phyloP scores from a whole-genome alignment of 2,329 filamentous ascomycete genomes.

The Onygenales sp. region DNA sequence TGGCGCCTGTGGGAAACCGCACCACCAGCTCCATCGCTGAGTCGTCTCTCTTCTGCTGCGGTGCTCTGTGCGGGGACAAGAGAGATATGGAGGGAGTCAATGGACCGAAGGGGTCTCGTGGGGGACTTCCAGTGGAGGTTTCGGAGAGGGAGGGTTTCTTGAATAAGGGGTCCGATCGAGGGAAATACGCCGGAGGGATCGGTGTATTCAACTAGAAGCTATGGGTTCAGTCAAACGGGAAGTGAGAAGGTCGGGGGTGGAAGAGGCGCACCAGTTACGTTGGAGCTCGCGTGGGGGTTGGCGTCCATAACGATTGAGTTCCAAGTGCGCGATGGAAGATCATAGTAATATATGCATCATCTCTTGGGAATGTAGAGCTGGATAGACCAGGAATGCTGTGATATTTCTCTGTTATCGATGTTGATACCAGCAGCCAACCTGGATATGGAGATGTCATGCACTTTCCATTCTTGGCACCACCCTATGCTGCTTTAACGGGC shows the following conservation, averaged over 20 bases:
- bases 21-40: conserved; percentile 27
- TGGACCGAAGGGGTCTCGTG: conserved; percentile 80
- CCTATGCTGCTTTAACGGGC: background rate
- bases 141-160: conserved; percentile 70
- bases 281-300: conserved; percentile 47
- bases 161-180: conserved; percentile 66
- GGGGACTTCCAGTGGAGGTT: conserved; percentile 98
- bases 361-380: background rate
- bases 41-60: conserved; percentile 24
- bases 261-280: conserved; percentile 57
- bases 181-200: conserved; percentile 86
- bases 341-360: conserved; percentile 5
- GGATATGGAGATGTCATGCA: background rate
- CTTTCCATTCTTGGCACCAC: background rate
- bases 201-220: conserved; percentile 73
- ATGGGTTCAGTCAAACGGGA: conserved; percentile 7
- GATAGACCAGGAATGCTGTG: background rate
- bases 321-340: background rate
- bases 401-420: no score
- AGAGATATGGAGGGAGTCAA: conserved; percentile 84
- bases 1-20: conserved; percentile 56
- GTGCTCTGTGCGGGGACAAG: conserved; percentile 56
- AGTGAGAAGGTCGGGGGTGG: conserved; percentile 1
- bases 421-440: no score
- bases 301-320: conserved; percentile 28